These are phyloP conservation scores for Boletus reticulatus DNA, from an alignment of 768 basidiomycete species.

Conservation along the genomic window DNA sequence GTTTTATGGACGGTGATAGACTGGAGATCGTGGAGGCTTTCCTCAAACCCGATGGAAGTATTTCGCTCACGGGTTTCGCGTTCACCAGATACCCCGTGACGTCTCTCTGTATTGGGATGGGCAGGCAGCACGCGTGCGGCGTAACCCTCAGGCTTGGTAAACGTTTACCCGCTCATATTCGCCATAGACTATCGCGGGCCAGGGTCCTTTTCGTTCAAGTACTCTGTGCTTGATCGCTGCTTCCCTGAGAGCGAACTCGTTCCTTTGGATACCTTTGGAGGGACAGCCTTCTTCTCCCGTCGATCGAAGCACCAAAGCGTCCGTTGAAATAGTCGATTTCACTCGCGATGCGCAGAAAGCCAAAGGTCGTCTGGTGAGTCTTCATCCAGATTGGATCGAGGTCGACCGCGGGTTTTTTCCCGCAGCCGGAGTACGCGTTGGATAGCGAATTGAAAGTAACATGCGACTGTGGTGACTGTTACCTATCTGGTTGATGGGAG, in stretches of 20 bases:
- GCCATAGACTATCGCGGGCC: not conserved
- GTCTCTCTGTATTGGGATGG: conserved; percentile 1
- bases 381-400: not conserved
- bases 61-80: not conserved
- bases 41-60: conserved; percentile 4
- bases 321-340: conserved; percentile 6
- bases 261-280: conserved; percentile 1
- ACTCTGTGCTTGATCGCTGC: not conserved
- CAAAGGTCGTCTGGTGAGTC: not conserved
- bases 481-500: not conserved
- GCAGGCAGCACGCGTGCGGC: not conserved
- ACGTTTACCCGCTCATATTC: not conserved
- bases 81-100: not conserved
- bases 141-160: not conserved
- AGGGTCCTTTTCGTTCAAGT: not conserved
- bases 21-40: conserved; percentile 1
- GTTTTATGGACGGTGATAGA: not conserved
- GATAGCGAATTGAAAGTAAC: not conserved
- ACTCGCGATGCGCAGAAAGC: not conserved
- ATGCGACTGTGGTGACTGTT: not conserved
- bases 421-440: not conserved
- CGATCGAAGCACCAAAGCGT: not conserved
- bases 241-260: not conserved
- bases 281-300: not conserved
- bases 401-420: not conserved